phyloP scores from a whole-genome alignment of 768 basidiomycete genomes.

The Cystofilobasidium macerans region DNA sequence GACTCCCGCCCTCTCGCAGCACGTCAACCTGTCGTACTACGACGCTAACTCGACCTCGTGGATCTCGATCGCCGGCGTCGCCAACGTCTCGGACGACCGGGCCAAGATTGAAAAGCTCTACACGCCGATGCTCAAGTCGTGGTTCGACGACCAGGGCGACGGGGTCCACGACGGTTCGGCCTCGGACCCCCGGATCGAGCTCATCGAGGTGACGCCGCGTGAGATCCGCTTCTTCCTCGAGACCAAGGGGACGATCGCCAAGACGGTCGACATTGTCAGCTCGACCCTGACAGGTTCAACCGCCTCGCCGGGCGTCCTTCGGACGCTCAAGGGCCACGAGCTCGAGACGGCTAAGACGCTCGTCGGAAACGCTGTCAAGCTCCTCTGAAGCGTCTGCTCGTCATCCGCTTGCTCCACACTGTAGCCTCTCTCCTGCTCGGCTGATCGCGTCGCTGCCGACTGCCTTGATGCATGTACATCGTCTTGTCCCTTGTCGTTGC shows the following conservation, averaged over 20 bases:
- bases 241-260: conserved; percentile 50
- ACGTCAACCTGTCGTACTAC: conserved; percentile 26
- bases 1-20: not conserved
- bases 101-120: conserved; percentile 13
- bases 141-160: conserved; percentile 79
- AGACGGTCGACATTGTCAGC: conserved; percentile 52
- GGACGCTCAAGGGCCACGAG: conserved; percentile 13
- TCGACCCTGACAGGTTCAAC: conserved; percentile 49
- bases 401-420: no score
- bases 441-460: no score
- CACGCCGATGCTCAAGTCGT: conserved; percentile 41
- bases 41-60: conserved; percentile 12
- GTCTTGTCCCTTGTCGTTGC: no score
- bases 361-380: not conserved
- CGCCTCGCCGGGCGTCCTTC: conserved; percentile 12
- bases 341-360: conserved; percentile 12
- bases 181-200: conserved; percentile 59
- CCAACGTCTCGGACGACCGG: conserved; percentile 15
- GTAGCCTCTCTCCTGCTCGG: no score
- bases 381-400: no score
- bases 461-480: no score
- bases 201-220: conserved; percentile 66
- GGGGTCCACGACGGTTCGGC: conserved; percentile 71
- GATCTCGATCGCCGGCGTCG: conserved; percentile 23
- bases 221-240: conserved; percentile 68